phyloP scores from a whole-genome alignment of 1,284 basidiomycete genomes.

The Moesziomyces parantarcticus region DNA sequence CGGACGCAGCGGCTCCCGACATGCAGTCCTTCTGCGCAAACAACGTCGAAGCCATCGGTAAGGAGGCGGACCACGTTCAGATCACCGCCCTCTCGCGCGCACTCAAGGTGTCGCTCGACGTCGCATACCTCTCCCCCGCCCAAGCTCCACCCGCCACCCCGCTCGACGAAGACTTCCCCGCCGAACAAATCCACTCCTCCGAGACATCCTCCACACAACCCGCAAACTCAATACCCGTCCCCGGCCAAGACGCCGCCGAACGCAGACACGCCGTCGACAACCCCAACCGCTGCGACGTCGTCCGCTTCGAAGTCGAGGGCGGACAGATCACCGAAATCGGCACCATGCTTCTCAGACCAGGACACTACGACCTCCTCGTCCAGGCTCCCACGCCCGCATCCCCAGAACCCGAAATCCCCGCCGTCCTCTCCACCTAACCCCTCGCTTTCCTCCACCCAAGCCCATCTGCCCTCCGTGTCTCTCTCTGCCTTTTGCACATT shows the following conservation, averaged over 20 bases:
- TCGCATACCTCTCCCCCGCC: constrained; percentile 54
- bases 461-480: too few species aligned
- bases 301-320: constrained; percentile 56
- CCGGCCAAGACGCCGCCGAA: constrained; percentile 28
- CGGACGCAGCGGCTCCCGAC: constrained; percentile 20
- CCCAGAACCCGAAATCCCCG: constrained; percentile 51
- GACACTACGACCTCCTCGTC: constrained; percentile 58
- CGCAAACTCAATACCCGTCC: constrained; percentile 32
- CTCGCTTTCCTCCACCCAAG: too few species aligned
- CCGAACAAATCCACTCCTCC: constrained; percentile 8
- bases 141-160: constrained; percentile 52
- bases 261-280: constrained; percentile 23
- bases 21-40: constrained; percentile 58
- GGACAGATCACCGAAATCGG: constrained; percentile 57
- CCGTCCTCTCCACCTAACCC: constrained; percentile 21
- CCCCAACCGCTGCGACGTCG: constrained; percentile 52
- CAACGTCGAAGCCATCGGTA: constrained; percentile 62
- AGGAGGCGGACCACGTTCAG: constrained; percentile 64
- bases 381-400: constrained; percentile 46
- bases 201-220: constrained; percentile 5
- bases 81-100: constrained; percentile 58
- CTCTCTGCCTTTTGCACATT: too few species aligned
- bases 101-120: constrained; percentile 56
- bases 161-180: constrained; percentile 29
- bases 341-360: constrained; percentile 51